Conservation (phyloP, 202 grass and related monocot species). For the Schoenoplectus tabernaemontani region DNA sequence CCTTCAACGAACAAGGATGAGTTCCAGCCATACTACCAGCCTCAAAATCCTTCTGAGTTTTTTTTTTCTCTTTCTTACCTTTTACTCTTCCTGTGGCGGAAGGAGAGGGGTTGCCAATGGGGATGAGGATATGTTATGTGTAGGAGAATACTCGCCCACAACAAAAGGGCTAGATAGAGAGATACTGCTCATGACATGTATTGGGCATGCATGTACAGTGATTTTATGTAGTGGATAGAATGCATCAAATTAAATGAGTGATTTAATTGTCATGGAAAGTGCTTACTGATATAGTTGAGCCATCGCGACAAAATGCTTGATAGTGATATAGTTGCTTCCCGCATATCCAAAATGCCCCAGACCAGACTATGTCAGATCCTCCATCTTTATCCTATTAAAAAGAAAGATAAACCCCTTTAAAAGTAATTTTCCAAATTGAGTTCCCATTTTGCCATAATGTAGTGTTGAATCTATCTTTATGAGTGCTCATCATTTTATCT, state of each 20-base stretch:
- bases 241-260: neutral
- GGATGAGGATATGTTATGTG: neutral
- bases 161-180: neutral
- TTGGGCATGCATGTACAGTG: neutral
- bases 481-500: neutral
- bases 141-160: neutral
- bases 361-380: conserved; percentile 82
- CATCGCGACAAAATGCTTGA: conserved; percentile 68
- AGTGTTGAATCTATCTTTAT: neutral
- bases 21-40: neutral
- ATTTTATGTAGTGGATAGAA: neutral
- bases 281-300: conserved; percentile 77
- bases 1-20: neutral
- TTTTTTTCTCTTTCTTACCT: neutral
- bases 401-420: conserved; percentile 13
- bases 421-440: conserved; percentile 14
- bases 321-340: conserved; percentile 84
- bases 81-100: neutral
- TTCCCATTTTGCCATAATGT: neutral
- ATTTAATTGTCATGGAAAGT: neutral
- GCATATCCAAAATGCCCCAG: conserved; percentile 82
- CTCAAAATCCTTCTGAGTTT: too few species aligned
- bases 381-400: conserved; percentile 47
- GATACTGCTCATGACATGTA: neutral
- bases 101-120: neutral